Conservation (phyloP, 225 moss, liverwort and hornwort genomes). For the Physcomitrium patens region DNA sequence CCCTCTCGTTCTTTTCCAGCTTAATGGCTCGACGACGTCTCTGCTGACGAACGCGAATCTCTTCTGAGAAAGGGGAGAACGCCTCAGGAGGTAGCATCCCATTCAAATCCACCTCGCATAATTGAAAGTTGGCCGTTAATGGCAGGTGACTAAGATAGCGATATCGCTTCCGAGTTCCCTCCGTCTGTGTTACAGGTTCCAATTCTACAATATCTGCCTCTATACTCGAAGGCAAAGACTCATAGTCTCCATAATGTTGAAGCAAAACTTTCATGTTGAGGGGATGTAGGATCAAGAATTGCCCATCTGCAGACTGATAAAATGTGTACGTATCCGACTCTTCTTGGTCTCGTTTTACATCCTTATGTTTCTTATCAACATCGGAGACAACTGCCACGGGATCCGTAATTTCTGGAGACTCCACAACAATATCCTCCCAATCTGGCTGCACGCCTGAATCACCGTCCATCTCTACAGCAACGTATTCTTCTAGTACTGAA, state of each 20-base stretch:
- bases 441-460: constrained; percentile 39
- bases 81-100: constrained; percentile 65
- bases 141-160: constrained; percentile 96
- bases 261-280: constrained; percentile 89
- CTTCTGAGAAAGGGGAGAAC: constrained; percentile 74
- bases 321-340: constrained; percentile 87
- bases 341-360: constrained; percentile 67
- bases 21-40: constrained; percentile 48
- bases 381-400: constrained; percentile 32
- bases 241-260: constrained; percentile 88
- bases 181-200: constrained; percentile 89
- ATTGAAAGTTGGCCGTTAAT: constrained; percentile 80
- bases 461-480: constrained; percentile 44
- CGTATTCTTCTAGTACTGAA: constrained; percentile 41
- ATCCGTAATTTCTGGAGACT: constrained; percentile 39
- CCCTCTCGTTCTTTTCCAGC: constrained; percentile 73
- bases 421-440: constrained; percentile 50
- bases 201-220: constrained; percentile 86
- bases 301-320: constrained; percentile 97
- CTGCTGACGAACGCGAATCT: constrained; percentile 79
- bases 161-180: constrained; percentile 89
- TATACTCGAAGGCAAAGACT: constrained; percentile 82
- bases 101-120: constrained; percentile 94
- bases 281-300: constrained; percentile 88
- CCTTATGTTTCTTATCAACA: constrained; percentile 61